Base-by-base conservation (phyloP, 345 rosid species). In the Pistacia integerrima region DNA sequence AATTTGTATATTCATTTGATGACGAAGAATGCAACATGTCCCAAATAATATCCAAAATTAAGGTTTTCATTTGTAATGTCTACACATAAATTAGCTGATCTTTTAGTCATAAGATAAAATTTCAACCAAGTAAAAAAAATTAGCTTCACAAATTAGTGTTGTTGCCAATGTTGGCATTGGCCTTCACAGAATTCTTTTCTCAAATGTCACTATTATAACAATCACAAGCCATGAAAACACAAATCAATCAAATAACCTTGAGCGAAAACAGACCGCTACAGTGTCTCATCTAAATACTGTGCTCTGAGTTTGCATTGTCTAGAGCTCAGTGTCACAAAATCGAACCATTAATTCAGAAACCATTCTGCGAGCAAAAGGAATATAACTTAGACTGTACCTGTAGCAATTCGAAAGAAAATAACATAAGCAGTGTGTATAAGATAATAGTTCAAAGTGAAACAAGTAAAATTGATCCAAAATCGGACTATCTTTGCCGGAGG, bases 361-460 rank as follows among this genome's bases (percentile, higher is more conserved):
- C 84, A 89, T 88, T 73, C 89, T 87, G 28, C 97, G 85, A 28
- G 97, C 98, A 71, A 96, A 96, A 44, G 98, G 99, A 55, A 96
- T 88, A 49, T 91, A 96, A 75, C 97, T 93, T 76, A 96, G 86
- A 74, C 97, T 75, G 84, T 93, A 96, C 99, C 99, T 96, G 97
- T 64, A 88, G 79, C 28, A 72, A 67, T 59, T 75, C 84, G 77
- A 79, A 82, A 72, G 13, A 55, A 48, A 59, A 64, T 8, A 11
- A 33, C 55, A 46, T 73, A 35, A 81, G 59, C 22, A 38, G 18
- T n/a, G n/a, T 28, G 33, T 41, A 72, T 59, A 55, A 68, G 66
- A 25, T 11, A 35, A 38, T 48, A 80, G 66, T 61, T 56, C 48
- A 49, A 11, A 4, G 13, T 59, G 17, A n/a, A 72, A 44, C 12